These are phyloP conservation scores for Ogataea minuta DNA, from an alignment of 805 yeast genomes.

Conservation along the genomic window DNA sequence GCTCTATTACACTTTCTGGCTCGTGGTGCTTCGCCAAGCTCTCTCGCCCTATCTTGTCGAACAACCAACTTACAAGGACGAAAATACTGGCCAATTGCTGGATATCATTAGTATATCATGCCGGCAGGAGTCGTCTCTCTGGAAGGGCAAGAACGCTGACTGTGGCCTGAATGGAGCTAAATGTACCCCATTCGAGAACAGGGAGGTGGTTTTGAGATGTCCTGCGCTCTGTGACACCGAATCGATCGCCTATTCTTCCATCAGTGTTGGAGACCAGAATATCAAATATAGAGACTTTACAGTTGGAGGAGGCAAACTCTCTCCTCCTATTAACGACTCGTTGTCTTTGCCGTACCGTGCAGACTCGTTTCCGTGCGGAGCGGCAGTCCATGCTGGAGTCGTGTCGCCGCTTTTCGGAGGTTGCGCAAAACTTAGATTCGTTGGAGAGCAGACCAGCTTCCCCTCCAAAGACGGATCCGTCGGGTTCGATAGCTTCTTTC, in stretches of 20 bases:
- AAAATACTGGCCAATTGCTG: conserved; percentile 6
- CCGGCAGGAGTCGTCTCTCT: conserved; percentile 44
- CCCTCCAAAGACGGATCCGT: conserved; percentile 52
- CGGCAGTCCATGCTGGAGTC: conserved; percentile 84
- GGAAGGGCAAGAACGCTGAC: conserved; percentile 72
- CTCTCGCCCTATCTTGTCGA: conserved; percentile 46
- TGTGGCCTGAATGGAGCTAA: conserved; percentile 73
- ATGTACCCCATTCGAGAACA: conserved; percentile 48
- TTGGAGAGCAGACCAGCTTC: conserved; percentile 52
- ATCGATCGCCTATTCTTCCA: conserved; percentile 70
- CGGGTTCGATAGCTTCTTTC: conserved; percentile 68
- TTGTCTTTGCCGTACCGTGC: conserved; percentile 71
- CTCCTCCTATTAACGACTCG: conserved; percentile 17
- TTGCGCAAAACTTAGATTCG: conserved; percentile 60
- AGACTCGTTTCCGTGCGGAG: conserved; percentile 86
- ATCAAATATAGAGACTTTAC: conserved; percentile 69
- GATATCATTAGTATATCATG: conserved; percentile 50
- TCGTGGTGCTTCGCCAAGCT: conserved; percentile 36
- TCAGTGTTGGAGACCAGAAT: conserved; percentile 68
- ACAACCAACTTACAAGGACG: conserved; percentile 36
- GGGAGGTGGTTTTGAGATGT: conserved; percentile 63
- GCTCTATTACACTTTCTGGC: conserved; percentile 48
- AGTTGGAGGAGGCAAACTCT: conserved; percentile 70
- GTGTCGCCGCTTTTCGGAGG: conserved; percentile 77
- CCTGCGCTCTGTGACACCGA: conserved; percentile 85